Conservation (phyloP, 2,329 filamentous ascomycete species). For the Tolypocladium tropicale region DNA sequence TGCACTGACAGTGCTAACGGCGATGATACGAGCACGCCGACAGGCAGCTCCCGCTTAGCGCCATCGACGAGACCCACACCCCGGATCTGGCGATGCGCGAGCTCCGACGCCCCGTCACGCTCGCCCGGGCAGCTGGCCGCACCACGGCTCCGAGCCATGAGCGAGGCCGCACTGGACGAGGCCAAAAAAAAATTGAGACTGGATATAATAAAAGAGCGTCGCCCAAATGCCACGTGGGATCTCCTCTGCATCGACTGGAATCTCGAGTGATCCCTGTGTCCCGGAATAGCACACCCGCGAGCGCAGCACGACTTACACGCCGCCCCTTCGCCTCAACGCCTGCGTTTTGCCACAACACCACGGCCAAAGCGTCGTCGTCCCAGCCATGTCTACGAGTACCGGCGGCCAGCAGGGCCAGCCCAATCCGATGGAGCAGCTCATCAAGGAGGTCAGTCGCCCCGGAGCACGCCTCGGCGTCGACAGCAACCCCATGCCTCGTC, state of each 20-base stretch:
- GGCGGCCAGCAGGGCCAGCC: not conserved
- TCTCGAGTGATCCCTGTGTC: not conserved
- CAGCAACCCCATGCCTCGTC: not conserved
- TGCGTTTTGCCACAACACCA: not conserved
- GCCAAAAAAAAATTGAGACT: not conserved
- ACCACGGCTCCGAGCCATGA: not conserved
- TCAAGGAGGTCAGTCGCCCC: not conserved
- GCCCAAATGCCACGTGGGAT: not conserved
- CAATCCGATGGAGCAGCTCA: not conserved
- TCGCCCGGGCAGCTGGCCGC: not conserved
- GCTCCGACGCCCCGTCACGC: not conserved
- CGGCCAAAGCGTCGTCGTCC: not conserved
- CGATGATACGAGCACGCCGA: too few species aligned
- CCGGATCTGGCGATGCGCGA: not conserved
- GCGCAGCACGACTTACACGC: not conserved
- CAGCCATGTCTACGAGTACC: not conserved
- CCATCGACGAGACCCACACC: not conserved
- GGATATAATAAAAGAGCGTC: not conserved
- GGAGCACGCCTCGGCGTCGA: not conserved
- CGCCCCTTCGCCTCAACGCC: not conserved
- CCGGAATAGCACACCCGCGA: not conserved
- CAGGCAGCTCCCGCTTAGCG: not conserved
- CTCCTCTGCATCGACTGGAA: not conserved
- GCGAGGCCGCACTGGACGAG: not conserved
- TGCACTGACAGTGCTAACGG: too few species aligned